A percentile compares a stretch with the other conserved stretches of the same genome.
phyloP scores from a whole-genome alignment of 345 rosid genomes.

The Populus pruinosa region DNA sequence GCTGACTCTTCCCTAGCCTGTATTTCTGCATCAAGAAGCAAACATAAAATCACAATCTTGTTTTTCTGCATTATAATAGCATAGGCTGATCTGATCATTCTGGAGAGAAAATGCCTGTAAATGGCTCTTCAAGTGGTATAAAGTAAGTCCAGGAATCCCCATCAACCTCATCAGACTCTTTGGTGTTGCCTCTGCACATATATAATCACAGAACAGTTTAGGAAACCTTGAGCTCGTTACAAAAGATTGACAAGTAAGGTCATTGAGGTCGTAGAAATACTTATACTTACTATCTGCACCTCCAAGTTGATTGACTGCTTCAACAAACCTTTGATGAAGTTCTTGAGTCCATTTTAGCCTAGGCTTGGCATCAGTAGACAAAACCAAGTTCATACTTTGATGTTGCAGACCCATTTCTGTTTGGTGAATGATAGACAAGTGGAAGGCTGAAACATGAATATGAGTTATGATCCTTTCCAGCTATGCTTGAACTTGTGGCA shows the following conservation, averaged over 20 bases:
- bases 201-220: slow-evolving; percentile 10
- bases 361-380: slow-evolving; percentile 91
- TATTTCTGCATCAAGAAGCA: slow-evolving; percentile 59
- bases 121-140: slow-evolving; percentile 96
- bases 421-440: slow-evolving; percentile 17
- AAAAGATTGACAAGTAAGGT: slow-evolving; percentile 1
- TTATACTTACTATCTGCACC: slow-evolving; percentile 69
- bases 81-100: slow-evolving; percentile 5
- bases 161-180: slow-evolving; percentile 79
- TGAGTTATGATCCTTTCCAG: slow-evolving; percentile 21
- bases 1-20: slow-evolving; percentile 83
- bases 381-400: slow-evolving; percentile 61
- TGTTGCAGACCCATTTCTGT: slow-evolving; percentile 40
- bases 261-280: not conserved
- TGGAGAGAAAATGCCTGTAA: slow-evolving; percentile 52
- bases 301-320: slow-evolving; percentile 74
- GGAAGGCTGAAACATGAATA: slow-evolving; percentile 17
- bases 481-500: slow-evolving; percentile 25
- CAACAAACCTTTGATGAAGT: slow-evolving; percentile 81
- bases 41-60: not conserved
- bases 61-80: not conserved
- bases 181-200: slow-evolving; percentile 83
- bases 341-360: slow-evolving; percentile 95
- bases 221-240: not conserved
- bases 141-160: slow-evolving; percentile 84